Evolutionary conservation across 345 rosid species (phyloP).

Genomic region (Salix viminalis): DNA sequence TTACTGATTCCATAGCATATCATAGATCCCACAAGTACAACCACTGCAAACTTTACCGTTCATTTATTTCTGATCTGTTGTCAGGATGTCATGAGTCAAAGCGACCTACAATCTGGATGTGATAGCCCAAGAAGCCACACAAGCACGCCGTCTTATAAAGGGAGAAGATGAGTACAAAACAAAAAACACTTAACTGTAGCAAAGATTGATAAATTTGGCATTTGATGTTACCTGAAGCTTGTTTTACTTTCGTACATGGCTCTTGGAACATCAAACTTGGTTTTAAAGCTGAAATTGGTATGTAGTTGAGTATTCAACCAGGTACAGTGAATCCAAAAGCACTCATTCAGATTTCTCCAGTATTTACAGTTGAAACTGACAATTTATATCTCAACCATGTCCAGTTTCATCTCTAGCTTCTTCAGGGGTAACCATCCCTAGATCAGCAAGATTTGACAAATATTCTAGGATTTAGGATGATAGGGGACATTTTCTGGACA

Average conservation of each 20-base stretch:
- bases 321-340: neutral
- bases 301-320: neutral
- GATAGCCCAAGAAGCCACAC: conserved; percentile 33
- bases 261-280: neutral
- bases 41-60: neutral
- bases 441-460: neutral
- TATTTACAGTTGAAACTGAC: neutral
- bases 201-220: neutral
- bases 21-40: neutral
- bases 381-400: neutral
- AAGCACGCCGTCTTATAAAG: conserved; percentile 26
- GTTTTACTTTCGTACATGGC: neutral
- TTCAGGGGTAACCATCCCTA: neutral
- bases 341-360: neutral
- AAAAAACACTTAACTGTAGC: neutral
- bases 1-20: neutral
- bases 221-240: neutral
- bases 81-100: conserved; percentile 43
- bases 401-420: neutral
- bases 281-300: neutral
- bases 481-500: neutral
- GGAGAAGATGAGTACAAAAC: conserved; percentile 10
- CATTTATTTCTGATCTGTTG: neutral
- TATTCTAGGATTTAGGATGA: neutral
- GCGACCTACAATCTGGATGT: conserved; percentile 28